Base-by-base conservation (phyloP, 2,329 filamentous ascomycete genomes). In the Colletotrichum sp. region DNA sequence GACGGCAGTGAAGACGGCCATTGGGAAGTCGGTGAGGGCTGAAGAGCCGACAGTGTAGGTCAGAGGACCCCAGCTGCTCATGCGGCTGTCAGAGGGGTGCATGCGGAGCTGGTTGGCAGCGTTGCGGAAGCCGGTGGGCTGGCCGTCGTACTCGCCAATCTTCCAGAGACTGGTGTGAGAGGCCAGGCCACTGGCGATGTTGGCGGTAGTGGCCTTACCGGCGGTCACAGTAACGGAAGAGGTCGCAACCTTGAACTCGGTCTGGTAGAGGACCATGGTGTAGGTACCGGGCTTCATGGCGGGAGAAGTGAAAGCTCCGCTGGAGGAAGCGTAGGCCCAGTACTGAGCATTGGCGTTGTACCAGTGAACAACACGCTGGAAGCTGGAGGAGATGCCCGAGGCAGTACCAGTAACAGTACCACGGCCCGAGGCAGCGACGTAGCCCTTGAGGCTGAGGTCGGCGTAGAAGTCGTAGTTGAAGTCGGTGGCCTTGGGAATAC, bases 241-340 rank as follows among this genome's bases (percentile, higher is more conserved):
- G 4, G 87, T 86, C 6, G 89, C 90, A 10, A 92, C 89, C 77
- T 88, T 86, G 80, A 89, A 89, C 81, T 93, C 91, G 21, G 86
- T 88, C 78, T 91, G 90, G 83, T 92, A 93, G 49, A 94, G 87
- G 6, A 92, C 89, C 88, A 93, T 92, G n/a, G 90, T 93, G 84
- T 94, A 94, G 1, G 90, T 92, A 34, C 92, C 92, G 0, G 92
- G 90, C 79, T 92, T 92, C 92, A 94, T 94, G 72, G 88, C 85
- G 1, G 92, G 92, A 0, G 92, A 93, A 4, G 88, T 92, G 83
- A 92, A 94, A 15, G 85, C 85, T 12, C 92, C 92, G 60, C 83
- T 85, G 26, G 87, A 87, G 10, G 86, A 86, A 24, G 91, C 89
- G 75, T 90, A 90, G 7, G 88, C 84, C 92, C 92, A 94, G 86